Percentiles rank a stretch among this genome's conserved stretches.
Conservation (phyloP, 139 green algal species). For the Yamagishiella unicocca region DNA sequence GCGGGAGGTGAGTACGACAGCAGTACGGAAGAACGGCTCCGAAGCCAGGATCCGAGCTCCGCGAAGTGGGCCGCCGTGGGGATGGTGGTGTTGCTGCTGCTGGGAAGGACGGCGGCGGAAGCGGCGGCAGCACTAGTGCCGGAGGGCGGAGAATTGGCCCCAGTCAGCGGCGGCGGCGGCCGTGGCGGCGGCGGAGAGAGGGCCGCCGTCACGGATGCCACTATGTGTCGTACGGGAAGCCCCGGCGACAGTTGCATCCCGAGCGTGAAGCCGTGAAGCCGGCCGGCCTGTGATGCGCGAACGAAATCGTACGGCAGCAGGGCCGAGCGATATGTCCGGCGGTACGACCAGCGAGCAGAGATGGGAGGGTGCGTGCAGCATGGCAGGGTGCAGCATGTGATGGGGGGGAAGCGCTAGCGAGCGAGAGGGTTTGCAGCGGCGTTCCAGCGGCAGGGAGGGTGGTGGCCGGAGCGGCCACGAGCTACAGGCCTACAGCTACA, state of each 20-base stretch:
- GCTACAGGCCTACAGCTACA: too few relatives aligned
- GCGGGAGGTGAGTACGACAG: slow-evolving; percentile 32
- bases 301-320: not conserved
- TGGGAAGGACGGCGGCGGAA: not conserved
- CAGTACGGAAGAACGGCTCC: slow-evolving; percentile 29
- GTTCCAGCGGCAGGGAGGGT: too few relatives aligned
- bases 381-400: too few relatives aligned
- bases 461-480: too few relatives aligned
- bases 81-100: not conserved
- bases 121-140: not conserved
- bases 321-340: too few relatives aligned
- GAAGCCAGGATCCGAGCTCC: not conserved
- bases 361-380: too few relatives aligned
- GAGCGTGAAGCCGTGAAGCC: not conserved
- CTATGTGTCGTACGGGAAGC: slow-evolving; percentile 2
- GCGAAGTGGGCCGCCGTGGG: not conserved
- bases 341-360: too few relatives aligned
- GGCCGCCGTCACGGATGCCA: not conserved
- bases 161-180: not conserved
- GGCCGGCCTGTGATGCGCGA: not conserved
- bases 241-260: slow-evolving; percentile 33
- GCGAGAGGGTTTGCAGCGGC: too few relatives aligned
- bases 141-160: not conserved
- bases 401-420: too few relatives aligned
- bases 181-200: not conserved